A percentile compares a stretch with the other conserved stretches of the same genome.
Conservation (phyloP, 1,284 basidiomycete genomes). For the Apiotrichum akiyoshidainum region DNA sequence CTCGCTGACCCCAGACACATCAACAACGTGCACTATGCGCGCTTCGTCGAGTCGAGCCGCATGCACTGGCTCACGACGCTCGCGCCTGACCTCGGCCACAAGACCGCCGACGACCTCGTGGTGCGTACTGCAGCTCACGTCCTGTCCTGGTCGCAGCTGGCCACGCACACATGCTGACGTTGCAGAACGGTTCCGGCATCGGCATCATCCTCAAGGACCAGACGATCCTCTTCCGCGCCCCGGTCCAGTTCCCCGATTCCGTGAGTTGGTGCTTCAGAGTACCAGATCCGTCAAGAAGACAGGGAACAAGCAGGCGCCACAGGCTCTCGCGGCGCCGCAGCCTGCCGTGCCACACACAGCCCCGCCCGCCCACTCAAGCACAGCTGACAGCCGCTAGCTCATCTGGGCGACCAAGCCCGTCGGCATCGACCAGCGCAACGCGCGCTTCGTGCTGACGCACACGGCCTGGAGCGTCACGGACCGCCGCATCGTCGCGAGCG, state of each 20-base stretch:
- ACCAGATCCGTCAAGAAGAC: too few relatives aligned
- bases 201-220: constrained; percentile 36
- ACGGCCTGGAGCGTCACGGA: constrained; percentile 39
- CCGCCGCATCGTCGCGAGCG: constrained; percentile 31
- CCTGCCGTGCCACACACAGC: too few relatives aligned
- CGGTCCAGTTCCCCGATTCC: constrained; percentile 42
- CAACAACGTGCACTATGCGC: constrained; percentile 41
- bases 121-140: neutral
- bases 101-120: constrained; percentile 9
- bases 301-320: too few relatives aligned
- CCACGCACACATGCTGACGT: neutral
- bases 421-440: constrained; percentile 29
- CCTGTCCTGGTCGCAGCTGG: too few relatives aligned
- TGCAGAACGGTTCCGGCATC: constrained; percentile 27
- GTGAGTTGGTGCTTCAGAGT: too few relatives aligned
- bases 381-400: constrained; percentile 1
- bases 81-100: constrained; percentile 22
- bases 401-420: constrained; percentile 27
- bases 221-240: constrained; percentile 29
- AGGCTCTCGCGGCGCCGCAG: too few relatives aligned
- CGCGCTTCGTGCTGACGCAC: constrained; percentile 31
- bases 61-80: constrained; percentile 32
- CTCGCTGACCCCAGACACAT: constrained; percentile 29
- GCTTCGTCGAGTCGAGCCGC: constrained; percentile 39
- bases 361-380: too few relatives aligned